phyloP scores from a whole-genome alignment of 2,329 filamentous ascomycete species.

The Byssothecium circinans region DNA sequence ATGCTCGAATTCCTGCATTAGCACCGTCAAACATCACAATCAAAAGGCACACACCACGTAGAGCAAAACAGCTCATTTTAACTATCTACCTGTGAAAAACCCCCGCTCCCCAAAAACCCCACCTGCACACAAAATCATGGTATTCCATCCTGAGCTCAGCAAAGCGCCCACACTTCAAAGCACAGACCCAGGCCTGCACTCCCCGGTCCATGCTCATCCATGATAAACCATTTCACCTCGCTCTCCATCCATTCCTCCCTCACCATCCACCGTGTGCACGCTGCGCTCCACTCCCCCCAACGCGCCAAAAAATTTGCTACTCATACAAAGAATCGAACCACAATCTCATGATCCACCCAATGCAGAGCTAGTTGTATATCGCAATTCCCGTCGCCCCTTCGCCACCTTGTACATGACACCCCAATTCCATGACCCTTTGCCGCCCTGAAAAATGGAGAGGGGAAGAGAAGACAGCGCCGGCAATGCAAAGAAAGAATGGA shows the following conservation, averaged over 20 bases:
- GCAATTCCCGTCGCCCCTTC: slow-evolving; percentile 3
- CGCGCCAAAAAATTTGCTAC: slow-evolving; percentile 21
- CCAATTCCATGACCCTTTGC: background rate
- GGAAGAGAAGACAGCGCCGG: background rate
- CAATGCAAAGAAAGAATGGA: slow-evolving; percentile 10
- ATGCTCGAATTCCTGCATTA: no score
- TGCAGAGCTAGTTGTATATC: slow-evolving; percentile 6
- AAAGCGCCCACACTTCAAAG: background rate
- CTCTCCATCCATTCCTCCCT: background rate
- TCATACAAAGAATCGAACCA: slow-evolving; percentile 18
- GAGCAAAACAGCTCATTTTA: no score
- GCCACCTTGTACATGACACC: slow-evolving; percentile 1
- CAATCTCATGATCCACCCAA: slow-evolving; percentile 10
- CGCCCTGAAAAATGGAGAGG: background rate
- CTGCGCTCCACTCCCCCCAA: slow-evolving; percentile 3
- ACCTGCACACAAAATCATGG: no score
- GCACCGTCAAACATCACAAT: no score
- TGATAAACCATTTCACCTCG: slow-evolving; percentile 1
- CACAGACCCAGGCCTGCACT: slow-evolving; percentile 34
- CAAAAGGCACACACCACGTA: no score
- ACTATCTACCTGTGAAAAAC: no score
- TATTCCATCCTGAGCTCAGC: no score
- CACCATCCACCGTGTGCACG: slow-evolving; percentile 4
- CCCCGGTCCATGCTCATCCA: slow-evolving; percentile 18
- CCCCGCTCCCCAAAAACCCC: no score